These are phyloP conservation scores for Panicum virgatum DNA, from an alignment of 202 grass and related monocot genomes.

Conservation along the genomic window DNA sequence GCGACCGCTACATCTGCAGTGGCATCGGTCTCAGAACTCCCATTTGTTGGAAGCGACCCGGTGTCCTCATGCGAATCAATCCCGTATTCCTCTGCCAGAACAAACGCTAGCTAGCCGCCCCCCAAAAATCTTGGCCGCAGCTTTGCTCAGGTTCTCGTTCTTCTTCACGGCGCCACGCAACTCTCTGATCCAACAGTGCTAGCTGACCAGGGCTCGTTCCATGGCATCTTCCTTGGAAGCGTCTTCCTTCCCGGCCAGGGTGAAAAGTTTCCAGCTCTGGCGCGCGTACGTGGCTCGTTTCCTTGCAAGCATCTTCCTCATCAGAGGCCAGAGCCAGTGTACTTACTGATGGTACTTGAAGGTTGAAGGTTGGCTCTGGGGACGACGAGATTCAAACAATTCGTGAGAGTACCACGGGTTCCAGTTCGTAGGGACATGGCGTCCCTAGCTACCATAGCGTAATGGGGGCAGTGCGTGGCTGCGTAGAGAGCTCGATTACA, in stretches of 20 bases:
- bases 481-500: not conserved
- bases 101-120: not conserved
- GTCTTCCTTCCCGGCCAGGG: too few relatives aligned
- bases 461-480: not conserved
- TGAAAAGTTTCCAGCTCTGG: too few relatives aligned
- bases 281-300: not conserved
- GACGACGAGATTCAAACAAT: slow-evolving; percentile 9
- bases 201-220: not conserved
- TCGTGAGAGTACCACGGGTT: not conserved
- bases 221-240: not conserved
- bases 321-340: not conserved
- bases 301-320: slow-evolving; percentile 1
- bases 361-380: not conserved
- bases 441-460: not conserved
- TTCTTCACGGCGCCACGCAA: not conserved
- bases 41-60: not conserved
- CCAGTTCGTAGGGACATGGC: not conserved
- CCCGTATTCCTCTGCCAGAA: not conserved
- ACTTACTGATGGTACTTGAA: not conserved
- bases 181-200: not conserved
- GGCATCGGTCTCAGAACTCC: not conserved
- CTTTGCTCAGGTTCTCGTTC: not conserved
- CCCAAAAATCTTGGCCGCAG: not conserved
- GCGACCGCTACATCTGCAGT: not conserved
- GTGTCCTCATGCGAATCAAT: not conserved